Base-by-base conservation (phyloP, 1,139 yeast genomes). In the Blastobotrys niveus region DNA sequence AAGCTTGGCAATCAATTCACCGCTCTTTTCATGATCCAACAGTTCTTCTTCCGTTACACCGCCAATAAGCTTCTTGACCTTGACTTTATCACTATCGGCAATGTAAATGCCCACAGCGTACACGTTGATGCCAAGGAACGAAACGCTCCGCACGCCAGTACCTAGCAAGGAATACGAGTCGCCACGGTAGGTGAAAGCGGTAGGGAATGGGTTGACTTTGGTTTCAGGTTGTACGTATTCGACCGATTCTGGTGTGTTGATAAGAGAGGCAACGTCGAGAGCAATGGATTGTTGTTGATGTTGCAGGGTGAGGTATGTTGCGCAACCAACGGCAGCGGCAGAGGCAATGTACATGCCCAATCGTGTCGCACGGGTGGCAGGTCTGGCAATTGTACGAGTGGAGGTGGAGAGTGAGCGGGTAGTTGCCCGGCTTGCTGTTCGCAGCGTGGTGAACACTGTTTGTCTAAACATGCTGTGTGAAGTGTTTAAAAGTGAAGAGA, bases 21-120 rank as follows among this genome's bases (percentile, higher is more conserved):
- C 67, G 1, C 93, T 76, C 47, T 74, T 70, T 7, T 67, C 69
- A 1, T 80, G 73, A 51, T 79, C 79, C 49, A 76, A 68, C 50
- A 86, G 70, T 0, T 51, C 53, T 15, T 49, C 46, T 19, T 52
- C 39, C 59, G 61, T 51, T 5, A 51, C 47, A 1, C 71, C 63
- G 12, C 70, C 54, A 34, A 79, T 59, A 2, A 81, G 67, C n/a
- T 65, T 51, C 17, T 71, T 66, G 6, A 79, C 73, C 48, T 71
- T 63, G 2, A 63, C 53, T 5, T 72, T 53, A 57, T 87, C 95
- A 0, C 72, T 71, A 5, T 71, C 64, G 5, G 85, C 81, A 39
- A 85, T 70, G 60, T 89, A 89, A 14, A 89, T 66, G 0, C 95
- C 97, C 34, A 85, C 69, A 0, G 87, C 95, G 60, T 89, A 89